Evolutionary conservation across 2,329 filamentous ascomycete genomes (phyloP), one percentile per base, ranked within the genome.

Genomic region (Colletotrichum nymphaeae): DNA sequence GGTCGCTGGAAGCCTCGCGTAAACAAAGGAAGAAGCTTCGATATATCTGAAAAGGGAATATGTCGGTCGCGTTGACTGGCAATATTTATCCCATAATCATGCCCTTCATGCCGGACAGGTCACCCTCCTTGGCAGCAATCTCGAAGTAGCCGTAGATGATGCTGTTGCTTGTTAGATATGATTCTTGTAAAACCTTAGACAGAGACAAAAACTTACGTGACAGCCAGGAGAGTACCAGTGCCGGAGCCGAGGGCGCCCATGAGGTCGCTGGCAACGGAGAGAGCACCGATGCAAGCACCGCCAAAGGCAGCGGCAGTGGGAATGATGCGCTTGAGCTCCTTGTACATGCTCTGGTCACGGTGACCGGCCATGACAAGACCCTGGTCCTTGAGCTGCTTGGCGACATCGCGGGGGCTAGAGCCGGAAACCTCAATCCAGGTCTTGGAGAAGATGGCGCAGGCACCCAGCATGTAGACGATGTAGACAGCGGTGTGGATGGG

Each of bases 131-230:
- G 80, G 97, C 97, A 28, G 97, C 97, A 81, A 99, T 99, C 85
- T 99, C 97, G 80, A 99, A 99, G 88, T 99, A 99, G 77, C 95
- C 95, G 85, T 99, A 99, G 85, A 99, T 99, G 83, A 99, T 99
- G 75, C 95, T 97, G 19, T 19, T n/a, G 75, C 84, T 79, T 78
- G 77, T 83, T 80, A 82, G 85, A 74, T 76, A 67, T 32, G 46
- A 58, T 28, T 4, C 49, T 32, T 11, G 14, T 19, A 32, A 32
- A n/a, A 12, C 19, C 4, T 49, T n/a, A 8, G 12, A 3, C 8
- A 30, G 16, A 30, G 16, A 30, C 68, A 59, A 22, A 67, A 78
- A 93, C 94, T 94, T 92, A 97, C 93, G 97, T 99, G 82, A 99
- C 97, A 84, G 97, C 97, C 84, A 99, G 92, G 74, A 99, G 90